Percentiles rank a stretch among this genome's conserved stretches.
Evolutionary conservation across 2,329 filamentous ascomycete genomes (phyloP).

Genomic region (Dactylellina haptotyla): DNA sequence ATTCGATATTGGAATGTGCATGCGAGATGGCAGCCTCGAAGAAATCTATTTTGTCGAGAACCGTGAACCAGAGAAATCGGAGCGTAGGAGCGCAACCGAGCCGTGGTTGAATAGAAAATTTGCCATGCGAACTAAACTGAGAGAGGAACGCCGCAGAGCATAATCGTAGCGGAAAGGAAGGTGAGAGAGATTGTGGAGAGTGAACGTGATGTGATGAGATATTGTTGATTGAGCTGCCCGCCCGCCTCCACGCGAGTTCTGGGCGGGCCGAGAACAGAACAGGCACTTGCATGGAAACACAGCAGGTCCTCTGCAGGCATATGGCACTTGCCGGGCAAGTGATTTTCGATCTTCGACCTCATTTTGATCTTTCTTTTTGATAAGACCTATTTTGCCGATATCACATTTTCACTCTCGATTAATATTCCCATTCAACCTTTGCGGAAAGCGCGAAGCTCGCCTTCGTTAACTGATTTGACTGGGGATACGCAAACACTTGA

Average conservation of each 20-base stretch:
- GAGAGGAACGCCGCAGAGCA: neutral
- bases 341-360: conserved; percentile 5
- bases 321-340: too few species aligned
- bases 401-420: conserved; percentile 24
- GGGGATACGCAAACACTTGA: conserved; percentile 6
- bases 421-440: conserved; percentile 20
- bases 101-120: conserved; percentile 20
- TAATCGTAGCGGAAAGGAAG: conserved; percentile 14
- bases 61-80: too few species aligned
- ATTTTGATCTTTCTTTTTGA: conserved; percentile 4
- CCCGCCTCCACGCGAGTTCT: conserved; percentile 14
- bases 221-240: neutral
- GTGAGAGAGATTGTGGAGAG: neutral
- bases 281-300: conserved; percentile 26
- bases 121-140: neutral
- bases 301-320: too few species aligned
- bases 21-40: conserved; percentile 30
- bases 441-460: conserved; percentile 16
- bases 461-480: conserved; percentile 1
- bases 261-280: conserved; percentile 33
- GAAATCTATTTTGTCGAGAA: too few species aligned
- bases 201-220: neutral
- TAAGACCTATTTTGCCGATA: conserved; percentile 32
- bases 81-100: conserved; percentile 1
- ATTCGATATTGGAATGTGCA: neutral